These are phyloP conservation scores for Saussurea involucrata DNA, from an alignment of 129 eudicot genomes.

Conservation along the genomic window DNA sequence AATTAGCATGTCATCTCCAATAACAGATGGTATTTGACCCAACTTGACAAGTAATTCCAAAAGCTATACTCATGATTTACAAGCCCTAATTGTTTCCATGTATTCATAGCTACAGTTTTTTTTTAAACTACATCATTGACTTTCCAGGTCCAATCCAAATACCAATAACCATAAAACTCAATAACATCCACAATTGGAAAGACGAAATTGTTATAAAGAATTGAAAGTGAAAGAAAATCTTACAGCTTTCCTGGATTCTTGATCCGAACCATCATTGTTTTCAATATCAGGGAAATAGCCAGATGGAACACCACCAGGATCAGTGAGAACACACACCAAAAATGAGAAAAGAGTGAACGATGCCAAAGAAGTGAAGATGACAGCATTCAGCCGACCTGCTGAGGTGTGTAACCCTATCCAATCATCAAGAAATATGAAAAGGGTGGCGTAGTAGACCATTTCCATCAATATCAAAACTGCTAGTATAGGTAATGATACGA, in stretches of 20 bases:
- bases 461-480: constrained; percentile 50
- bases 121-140: neutral
- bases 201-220: neutral
- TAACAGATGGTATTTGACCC: neutral
- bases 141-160: neutral
- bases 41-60: neutral
- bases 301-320: constrained; percentile 73
- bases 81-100: neutral
- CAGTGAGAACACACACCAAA: constrained; percentile 59
- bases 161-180: constrained; percentile 3
- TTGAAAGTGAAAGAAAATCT: constrained; percentile 15
- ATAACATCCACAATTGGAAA: constrained; percentile 1
- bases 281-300: constrained; percentile 84
- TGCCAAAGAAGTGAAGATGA: constrained; percentile 60
- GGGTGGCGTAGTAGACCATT: constrained; percentile 55
- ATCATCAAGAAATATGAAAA: constrained; percentile 70
- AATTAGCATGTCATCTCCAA: neutral
- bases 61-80: neutral
- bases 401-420: constrained; percentile 57
- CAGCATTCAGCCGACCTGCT: constrained; percentile 44
- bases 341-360: constrained; percentile 53
- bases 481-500: constrained; percentile 55
- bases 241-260: constrained; percentile 52
- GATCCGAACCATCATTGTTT: constrained; percentile 51
- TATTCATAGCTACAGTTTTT: neutral